Evolutionary conservation across 2,329 filamentous ascomycete species (phyloP).

Genomic region (Myriosclerotinia scirpicola): DNA sequence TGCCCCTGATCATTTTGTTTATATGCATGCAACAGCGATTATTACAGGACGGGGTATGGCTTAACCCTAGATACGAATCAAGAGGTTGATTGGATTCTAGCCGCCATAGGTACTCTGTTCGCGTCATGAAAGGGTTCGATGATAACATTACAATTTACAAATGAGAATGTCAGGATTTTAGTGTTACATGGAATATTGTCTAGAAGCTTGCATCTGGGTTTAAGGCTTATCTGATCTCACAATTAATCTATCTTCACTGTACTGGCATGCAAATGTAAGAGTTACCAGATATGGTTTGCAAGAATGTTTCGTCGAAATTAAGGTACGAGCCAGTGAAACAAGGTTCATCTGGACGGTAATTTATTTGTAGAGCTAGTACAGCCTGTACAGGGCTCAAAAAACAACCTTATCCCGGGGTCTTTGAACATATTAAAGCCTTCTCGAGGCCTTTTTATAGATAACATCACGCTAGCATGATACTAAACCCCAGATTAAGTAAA

Average conservation of each 20-base stretch:
- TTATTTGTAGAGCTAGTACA: background rate
- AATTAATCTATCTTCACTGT: background rate
- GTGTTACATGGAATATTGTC: background rate
- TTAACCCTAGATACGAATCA: background rate
- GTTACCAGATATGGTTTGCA: background rate
- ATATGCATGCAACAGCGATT: background rate
- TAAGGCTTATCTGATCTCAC: background rate
- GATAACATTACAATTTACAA: background rate
- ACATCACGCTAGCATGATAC: background rate
- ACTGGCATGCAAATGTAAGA: background rate
- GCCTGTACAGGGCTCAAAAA: slow-evolving; percentile 1
- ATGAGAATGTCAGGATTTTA: background rate
- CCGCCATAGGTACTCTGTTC: background rate
- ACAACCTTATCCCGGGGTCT: background rate
- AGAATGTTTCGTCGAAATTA: slow-evolving; percentile 1
- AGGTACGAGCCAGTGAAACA: background rate
- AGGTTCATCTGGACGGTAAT: slow-evolving; percentile 2
- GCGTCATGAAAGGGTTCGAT: slow-evolving; percentile 5
- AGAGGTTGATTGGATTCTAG: background rate
- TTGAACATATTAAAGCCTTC: background rate
- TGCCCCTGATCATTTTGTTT: slow-evolving; percentile 5
- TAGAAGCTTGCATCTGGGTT: background rate
- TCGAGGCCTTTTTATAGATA: background rate
- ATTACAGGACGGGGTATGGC: background rate
- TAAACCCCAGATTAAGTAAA: slow-evolving; percentile 2